Evolutionary conservation across 192 early-diverging fungal species (phyloP).

Genomic region (Podila minutissima): DNA sequence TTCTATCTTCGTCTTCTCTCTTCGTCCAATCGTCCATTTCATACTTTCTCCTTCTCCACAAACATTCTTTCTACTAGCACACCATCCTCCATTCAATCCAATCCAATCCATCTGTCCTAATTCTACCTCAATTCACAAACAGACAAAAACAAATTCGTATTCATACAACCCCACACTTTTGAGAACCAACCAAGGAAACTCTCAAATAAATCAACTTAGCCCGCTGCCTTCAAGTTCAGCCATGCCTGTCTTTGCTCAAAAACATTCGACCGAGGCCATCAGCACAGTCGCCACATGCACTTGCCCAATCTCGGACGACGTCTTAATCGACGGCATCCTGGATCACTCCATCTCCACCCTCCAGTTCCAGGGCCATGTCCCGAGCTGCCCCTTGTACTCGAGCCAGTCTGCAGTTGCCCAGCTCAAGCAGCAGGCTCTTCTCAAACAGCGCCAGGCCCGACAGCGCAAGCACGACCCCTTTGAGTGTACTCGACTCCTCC

Average conservation of each 20-base stretch:
- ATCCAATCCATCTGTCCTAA: neutral
- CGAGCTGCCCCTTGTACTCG: neutral
- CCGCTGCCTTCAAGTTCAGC: neutral
- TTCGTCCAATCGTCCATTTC: neutral
- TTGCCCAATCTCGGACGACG: neutral
- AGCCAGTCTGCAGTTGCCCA: neutral
- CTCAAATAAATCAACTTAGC: neutral
- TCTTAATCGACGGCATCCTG: neutral
- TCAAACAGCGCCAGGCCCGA: neutral
- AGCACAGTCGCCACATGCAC: neutral
- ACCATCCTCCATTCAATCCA: neutral
- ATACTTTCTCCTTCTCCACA: neutral
- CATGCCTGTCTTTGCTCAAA: neutral
- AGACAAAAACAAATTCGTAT: neutral
- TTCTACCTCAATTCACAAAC: neutral
- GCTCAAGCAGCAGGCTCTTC: neutral
- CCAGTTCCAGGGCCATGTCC: neutral
- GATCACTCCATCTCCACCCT: neutral
- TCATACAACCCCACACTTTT: neutral
- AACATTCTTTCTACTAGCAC: neutral
- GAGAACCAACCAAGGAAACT: neutral
- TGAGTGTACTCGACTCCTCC: slow-evolving; percentile 28
- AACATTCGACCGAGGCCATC: neutral
- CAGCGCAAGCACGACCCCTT: slow-evolving; percentile 17
- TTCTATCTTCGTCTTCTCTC: neutral